Conservation (phyloP, 2,329 filamentous ascomycete species). For the Exserohilum turcica region DNA sequence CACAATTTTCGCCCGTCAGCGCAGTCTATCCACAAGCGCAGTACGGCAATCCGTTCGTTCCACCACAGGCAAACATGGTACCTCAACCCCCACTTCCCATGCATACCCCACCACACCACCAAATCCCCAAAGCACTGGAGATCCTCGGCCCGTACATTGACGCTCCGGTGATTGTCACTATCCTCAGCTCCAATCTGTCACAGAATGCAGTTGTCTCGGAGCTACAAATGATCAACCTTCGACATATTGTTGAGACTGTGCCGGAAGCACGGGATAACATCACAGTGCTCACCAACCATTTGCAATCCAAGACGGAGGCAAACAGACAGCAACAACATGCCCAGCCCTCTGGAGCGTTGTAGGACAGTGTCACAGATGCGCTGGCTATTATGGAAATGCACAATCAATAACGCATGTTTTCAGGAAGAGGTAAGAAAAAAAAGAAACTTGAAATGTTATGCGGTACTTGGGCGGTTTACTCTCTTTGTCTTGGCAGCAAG, state of each 20-base stretch:
- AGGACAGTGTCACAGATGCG: not conserved
- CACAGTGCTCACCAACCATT: constrained; percentile 28
- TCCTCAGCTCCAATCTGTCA: constrained; percentile 39
- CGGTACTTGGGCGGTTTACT: not conserved
- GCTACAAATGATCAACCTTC: constrained; percentile 74
- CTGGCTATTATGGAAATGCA: not conserved
- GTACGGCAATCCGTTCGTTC: constrained; percentile 30
- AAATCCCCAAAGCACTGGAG: constrained; percentile 46
- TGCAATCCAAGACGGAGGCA: constrained; percentile 20
- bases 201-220: constrained; percentile 44
- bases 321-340: constrained; percentile 10
- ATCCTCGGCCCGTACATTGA: constrained; percentile 53
- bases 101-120: constrained; percentile 29
- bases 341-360: constrained; percentile 5
- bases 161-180: constrained; percentile 48
- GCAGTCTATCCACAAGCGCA: constrained; percentile 30
- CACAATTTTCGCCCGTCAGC: constrained; percentile 42
- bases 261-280: constrained; percentile 67
- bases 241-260: constrained; percentile 69
- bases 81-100: constrained; percentile 16
- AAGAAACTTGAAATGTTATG: not conserved
- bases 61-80: constrained; percentile 15
- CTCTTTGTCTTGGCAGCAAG: not conserved
- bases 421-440: not conserved
- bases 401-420: not conserved